Evolutionary conservation across 352 stramenopile genomes (phyloP).

Genomic region (Phytopythium ostracodes): DNA sequence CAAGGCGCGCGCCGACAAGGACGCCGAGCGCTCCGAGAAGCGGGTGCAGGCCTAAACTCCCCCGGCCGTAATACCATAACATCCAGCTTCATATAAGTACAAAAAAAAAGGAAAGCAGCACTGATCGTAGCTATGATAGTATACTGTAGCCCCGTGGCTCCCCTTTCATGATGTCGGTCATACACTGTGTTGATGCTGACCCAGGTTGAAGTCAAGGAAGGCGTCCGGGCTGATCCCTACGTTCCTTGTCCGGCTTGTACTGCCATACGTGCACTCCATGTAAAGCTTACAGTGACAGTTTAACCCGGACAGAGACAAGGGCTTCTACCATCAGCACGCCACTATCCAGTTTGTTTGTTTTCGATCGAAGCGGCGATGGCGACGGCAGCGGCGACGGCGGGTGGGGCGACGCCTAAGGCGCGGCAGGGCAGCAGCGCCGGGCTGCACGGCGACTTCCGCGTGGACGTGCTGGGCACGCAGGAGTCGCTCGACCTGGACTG

Average conservation of each 20-base stretch:
- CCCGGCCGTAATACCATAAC: background rate
- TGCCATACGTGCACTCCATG: background rate
- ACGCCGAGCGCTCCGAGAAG: conserved; percentile 16
- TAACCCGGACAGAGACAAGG: background rate
- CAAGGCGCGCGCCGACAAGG: conserved; percentile 37
- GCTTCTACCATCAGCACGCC: background rate
- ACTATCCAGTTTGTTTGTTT: conserved; percentile 1
- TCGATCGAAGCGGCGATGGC: background rate
- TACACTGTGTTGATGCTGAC: background rate
- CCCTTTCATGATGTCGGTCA: too few species aligned
- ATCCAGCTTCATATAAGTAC: conserved; percentile 5
- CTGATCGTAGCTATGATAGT: too few species aligned
- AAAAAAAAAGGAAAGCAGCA: background rate
- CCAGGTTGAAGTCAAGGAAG: background rate
- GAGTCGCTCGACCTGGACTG: conserved; percentile 83
- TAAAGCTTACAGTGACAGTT: background rate
- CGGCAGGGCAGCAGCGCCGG: conserved; percentile 20
- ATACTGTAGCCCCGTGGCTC: too few species aligned
- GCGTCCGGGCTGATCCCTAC: background rate
- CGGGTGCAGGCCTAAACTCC: conserved; percentile 34
- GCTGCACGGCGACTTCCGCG: conserved; percentile 56
- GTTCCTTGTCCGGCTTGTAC: background rate
- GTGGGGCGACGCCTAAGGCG: conserved; percentile 1
- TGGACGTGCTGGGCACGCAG: conserved; percentile 74
- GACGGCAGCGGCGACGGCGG: conserved; percentile 2